Evolutionary conservation across 352 stramenopile species (phyloP), one percentile per base, ranked within the genome.

Genomic region (Pythium phragmiticola): DNA sequence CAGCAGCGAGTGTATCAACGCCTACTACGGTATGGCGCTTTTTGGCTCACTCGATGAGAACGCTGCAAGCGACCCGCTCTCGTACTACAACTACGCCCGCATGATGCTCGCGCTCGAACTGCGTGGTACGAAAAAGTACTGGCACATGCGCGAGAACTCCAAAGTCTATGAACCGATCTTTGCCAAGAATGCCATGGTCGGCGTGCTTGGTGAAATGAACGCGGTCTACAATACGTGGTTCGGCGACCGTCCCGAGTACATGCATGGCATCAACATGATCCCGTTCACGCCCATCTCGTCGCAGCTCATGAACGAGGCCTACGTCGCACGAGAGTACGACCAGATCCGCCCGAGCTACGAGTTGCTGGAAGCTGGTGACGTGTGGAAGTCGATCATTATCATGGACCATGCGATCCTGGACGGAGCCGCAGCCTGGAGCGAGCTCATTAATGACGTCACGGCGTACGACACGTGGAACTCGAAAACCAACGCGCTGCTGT

Each of bases 1-100:
- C 70, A 98, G 87, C 51, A 98, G 90, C 65, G 96, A 99, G 76
- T 88, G 87, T 50, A 72, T 97, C 28, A 99, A 99, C 73, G 95
- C 90, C 46, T 99, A 99, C 76, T 99, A 98, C 73, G 88, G 84
- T 12, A 86, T 97, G 7, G 93, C 95, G 57, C 82, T 99, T 28
- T 92, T 91, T 42, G 80, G 76, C 7, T 89, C 80, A 36, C 68
- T 90, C 16, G 83, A 92, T 28, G 58, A 77, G 7, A 57, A 79
- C 21, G 69, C 73, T 3, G 45, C 59, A 26, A 30, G 17, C 3
- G 60, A 77, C 33, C 56, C 69, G 11, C 69, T 60, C 0, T 89
- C 79, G 39, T 90, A 91, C 62, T 73, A 82, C 52, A 76, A 98
- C 67, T 99, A 95, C 72, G 76, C 90, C 11, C 82, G 90, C 16